phyloP scores from a whole-genome alignment of 2,329 filamentous ascomycete species.

The Hymenoscyphus repandus region DNA sequence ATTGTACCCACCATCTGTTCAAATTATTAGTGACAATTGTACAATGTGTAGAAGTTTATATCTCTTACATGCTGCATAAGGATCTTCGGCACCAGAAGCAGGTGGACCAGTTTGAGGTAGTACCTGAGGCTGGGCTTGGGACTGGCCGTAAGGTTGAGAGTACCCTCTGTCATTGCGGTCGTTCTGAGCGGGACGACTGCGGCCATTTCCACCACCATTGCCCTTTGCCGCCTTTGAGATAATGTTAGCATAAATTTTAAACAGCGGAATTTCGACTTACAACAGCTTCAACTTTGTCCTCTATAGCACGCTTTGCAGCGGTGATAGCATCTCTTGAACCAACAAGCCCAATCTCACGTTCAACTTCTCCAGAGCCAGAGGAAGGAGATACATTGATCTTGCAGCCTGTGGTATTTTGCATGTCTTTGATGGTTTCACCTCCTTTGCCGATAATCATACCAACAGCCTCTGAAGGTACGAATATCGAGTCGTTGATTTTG shows the following conservation, averaged over 20 bases:
- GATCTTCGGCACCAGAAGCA: constrained; percentile 49
- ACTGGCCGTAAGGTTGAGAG: constrained; percentile 41
- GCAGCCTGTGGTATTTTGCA: constrained; percentile 82
- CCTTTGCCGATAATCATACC: constrained; percentile 97
- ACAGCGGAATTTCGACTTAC: constrained; percentile 44
- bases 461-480: constrained; percentile 83
- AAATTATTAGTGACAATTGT: constrained; percentile 12
- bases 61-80: constrained; percentile 68
- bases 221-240: constrained; percentile 45
- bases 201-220: constrained; percentile 41
- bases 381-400: constrained; percentile 92
- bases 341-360: constrained; percentile 82
- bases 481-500: constrained; percentile 77
- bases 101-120: constrained; percentile 39
- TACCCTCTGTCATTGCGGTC: constrained; percentile 52
- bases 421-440: constrained; percentile 89
- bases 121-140: constrained; percentile 36
- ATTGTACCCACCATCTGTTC: constrained; percentile 71
- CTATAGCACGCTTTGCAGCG: constrained; percentile 76
- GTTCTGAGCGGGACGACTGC: constrained; percentile 40
- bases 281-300: constrained; percentile 87
- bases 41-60: neutral
- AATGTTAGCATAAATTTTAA: constrained; percentile 8
- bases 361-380: constrained; percentile 68
- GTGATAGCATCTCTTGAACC: constrained; percentile 73